A percentile compares a stretch with the other conserved stretches of the same genome.
These are phyloP conservation scores for Mariannaea sp. DNA, from an alignment of 2,329 filamentous ascomycete species.

Conservation along the genomic window DNA sequence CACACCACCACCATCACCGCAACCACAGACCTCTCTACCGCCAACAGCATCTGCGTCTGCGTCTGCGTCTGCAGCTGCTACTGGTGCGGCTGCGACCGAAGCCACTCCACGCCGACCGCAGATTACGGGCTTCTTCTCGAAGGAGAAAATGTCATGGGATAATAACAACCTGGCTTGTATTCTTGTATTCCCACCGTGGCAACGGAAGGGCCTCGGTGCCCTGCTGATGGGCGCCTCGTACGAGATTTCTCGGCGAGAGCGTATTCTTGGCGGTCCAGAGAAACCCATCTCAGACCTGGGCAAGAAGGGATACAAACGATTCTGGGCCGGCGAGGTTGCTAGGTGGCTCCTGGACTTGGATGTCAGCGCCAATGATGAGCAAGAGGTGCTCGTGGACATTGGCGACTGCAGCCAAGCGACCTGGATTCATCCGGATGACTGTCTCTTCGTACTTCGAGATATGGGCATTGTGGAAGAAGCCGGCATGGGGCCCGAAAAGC, in stretches of 20 bases:
- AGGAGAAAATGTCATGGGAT: constrained; percentile 99
- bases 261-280: constrained; percentile 86
- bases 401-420: constrained; percentile 75
- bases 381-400: constrained; percentile 63
- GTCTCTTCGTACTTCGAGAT: constrained; percentile 74
- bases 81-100: constrained; percentile 7
- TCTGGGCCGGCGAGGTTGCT: constrained; percentile 84
- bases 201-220: constrained; percentile 84
- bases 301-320: constrained; percentile 78
- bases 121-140: constrained; percentile 96
- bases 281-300: constrained; percentile 90
- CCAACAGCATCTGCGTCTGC: no score
- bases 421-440: constrained; percentile 85
- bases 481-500: constrained; percentile 51
- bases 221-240: constrained; percentile 93
- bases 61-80: no score
- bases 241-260: constrained; percentile 83
- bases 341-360: constrained; percentile 63
- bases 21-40: constrained; percentile 23
- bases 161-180: constrained; percentile 98
- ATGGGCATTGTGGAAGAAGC: constrained; percentile 74
- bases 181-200: constrained; percentile 93
- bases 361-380: constrained; percentile 39
- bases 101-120: constrained; percentile 46
- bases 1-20: constrained; percentile 58